Evolutionary conservation across 2,329 filamentous ascomycete genomes (phyloP), one percentile per base, ranked within the genome.

Genomic region (Fusarium dlaminii): DNA sequence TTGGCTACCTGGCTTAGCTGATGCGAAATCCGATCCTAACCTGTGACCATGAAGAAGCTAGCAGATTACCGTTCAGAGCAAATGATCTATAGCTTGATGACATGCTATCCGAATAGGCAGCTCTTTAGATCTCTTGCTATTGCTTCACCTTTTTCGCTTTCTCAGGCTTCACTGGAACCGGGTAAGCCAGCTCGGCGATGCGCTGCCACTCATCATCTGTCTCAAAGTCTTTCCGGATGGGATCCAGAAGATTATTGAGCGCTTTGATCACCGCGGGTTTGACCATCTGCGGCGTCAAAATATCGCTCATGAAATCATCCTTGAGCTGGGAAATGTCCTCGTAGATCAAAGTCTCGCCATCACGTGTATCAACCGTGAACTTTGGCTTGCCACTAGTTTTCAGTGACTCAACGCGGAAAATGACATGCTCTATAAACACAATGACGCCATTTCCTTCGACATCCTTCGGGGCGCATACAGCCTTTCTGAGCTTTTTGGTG

Each of bases 401-500:
- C 1, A 68, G 12, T 0, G 32, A 4, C 5, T 34, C 18, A 0
- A 51, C 57, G 1, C 37, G 37, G 13, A 68, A 55, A 2, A 68
- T 43, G 4, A 68, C 27, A 4, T 68, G 11, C 3, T 68, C 55
- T 13, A 68, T 18, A 8, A 63, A 68, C 0, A 20, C 55, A 22
- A 68, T 36, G 0, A 68, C 20, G 0, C 55, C 32, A 4, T 68
- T 68, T 6, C 66, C 63, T 11, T 68, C 48, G 0, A 68, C 9
- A 1, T 18, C 1, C 7, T 1, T 40, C 1, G 48, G 48, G 1
- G 4, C 22, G 13, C 37, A 55, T 0, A 56, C 5, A 0, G 48
- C 63, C 3, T 68, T 68, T 4, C 42, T 56, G 0, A 68, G 12
- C 40, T 68, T 63, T 29, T 68, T 63, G 6, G 20, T 12, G 1